Conservation (phyloP, 129 eudicot species). For the Sambucus nigra region DNA sequence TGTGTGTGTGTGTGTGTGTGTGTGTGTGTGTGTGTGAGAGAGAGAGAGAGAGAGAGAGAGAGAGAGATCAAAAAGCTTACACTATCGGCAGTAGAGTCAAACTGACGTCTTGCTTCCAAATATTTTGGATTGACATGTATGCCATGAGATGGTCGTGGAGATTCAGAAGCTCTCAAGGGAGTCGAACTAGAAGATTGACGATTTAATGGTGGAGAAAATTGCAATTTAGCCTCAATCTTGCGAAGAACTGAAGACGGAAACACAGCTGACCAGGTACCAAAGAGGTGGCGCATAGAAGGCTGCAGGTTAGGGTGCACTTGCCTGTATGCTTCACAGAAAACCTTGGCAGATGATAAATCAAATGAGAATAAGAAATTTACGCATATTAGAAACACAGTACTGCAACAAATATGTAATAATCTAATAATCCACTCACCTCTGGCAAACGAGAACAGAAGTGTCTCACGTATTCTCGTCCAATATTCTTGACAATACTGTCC, state of each 20-base stretch:
- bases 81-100: conserved; percentile 44
- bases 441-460: conserved; percentile 77
- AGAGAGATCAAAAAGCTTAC: conserved; percentile 41
- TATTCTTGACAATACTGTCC: conserved; percentile 96
- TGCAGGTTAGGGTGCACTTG: conserved; percentile 73
- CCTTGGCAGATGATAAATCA: conserved; percentile 30
- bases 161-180: conserved; percentile 57
- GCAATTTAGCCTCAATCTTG: conserved; percentile 59
- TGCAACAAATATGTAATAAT: not conserved
- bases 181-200: conserved; percentile 43
- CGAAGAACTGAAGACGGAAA: conserved; percentile 70
- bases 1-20: no score
- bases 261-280: conserved; percentile 89
- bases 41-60: conserved; percentile 2
- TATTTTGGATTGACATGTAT: conserved; percentile 95
- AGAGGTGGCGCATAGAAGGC: conserved; percentile 82
- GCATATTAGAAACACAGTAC: not conserved
- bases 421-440: conserved; percentile 45
- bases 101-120: conserved; percentile 72
- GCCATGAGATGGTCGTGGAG: conserved; percentile 94
- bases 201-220: conserved; percentile 40
- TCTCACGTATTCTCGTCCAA: conserved; percentile 68
- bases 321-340: conserved; percentile 72
- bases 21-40: not conserved
- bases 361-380: conserved; percentile 1